Base-by-base conservation (phyloP, 2,329 filamentous ascomycete genomes). In the Paraphaeosphaeria sporulosa region DNA sequence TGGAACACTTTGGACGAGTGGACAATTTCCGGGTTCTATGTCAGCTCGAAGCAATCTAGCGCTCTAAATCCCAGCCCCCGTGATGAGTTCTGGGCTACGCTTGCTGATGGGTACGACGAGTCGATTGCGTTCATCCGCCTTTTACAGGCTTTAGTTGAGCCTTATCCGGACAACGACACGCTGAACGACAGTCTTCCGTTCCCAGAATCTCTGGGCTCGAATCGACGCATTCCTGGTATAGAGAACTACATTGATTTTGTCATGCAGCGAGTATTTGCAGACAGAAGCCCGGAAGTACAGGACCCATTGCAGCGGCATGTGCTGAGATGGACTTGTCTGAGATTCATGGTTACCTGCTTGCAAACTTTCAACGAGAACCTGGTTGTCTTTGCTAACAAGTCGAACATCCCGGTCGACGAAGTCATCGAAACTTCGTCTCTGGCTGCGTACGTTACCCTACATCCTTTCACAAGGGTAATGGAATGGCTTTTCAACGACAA, bases 401-500 rank as follows among this genome's bases (percentile, higher is more conserved):
- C 92, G 1, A 90, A 86, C 61, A 83, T 96, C 32, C 82, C 87
- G 27, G 88, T 96, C 17, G 93, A 97, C 74, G 80, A 85, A 10
- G 87, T 90, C 17, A 92, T 96, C 65, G 85, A 85, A 44, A 85
- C 92, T 4, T 90, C 89, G 2, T 91, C 91, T 58, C 82, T 98
- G 4, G 87, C 89, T 52, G 85, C 86, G 6, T 99, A 99, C 74
- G 88, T 95, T 60, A 87, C 89, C 25, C 85, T 97, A 55, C 96
- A 99, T 79, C 94, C 96, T 0, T 99, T 98, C 72, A 89, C 92
- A 3, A 88, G 96, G 60, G 90, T 96, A 17, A 97, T 98, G 91
- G 95, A 99, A 74, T 98, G 95, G 93, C 87, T 99, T 79, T 97
- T 96, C 78, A 97, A 96, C 73, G 92, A 96, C 71, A 92, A 90